Conservation (phyloP, 352 stramenopile species). For the Phytopythium sindhum region DNA sequence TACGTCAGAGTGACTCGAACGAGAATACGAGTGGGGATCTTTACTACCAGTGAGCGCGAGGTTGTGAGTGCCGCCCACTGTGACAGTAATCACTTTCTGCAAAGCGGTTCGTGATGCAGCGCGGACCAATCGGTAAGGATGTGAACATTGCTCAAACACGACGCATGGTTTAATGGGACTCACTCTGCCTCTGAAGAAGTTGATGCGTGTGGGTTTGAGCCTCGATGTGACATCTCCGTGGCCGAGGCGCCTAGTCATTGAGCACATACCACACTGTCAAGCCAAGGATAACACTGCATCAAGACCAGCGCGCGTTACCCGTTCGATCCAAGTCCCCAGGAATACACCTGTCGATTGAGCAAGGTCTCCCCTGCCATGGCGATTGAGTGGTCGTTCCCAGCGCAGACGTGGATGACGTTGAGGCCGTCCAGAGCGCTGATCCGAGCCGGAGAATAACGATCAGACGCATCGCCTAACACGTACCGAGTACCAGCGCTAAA, state of each 20-base stretch:
- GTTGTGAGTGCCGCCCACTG: conserved; percentile 58
- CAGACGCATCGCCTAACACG: conserved; percentile 35
- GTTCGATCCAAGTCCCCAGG: conserved; percentile 62
- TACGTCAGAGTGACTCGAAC: neutral
- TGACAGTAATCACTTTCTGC: conserved; percentile 70
- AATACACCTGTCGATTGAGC: conserved; percentile 77
- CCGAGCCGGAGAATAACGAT: conserved; percentile 30
- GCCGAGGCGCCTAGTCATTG: conserved; percentile 42
- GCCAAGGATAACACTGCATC: neutral
- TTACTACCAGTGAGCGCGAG: conserved; percentile 60
- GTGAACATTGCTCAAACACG: neutral
- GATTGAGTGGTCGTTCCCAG: conserved; percentile 69
- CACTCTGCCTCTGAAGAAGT: conserved; percentile 64
- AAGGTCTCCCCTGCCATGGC: conserved; percentile 57
- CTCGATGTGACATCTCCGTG: conserved; percentile 55
- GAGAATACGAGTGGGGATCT: neutral
- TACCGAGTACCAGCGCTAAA: neutral
- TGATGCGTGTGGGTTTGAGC: conserved; percentile 63
- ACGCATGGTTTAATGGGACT: neutral
- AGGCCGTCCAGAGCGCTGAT: conserved; percentile 48
- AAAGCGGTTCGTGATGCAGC: conserved; percentile 5
- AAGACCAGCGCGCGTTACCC: conserved; percentile 28
- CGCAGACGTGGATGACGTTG: conserved; percentile 51
- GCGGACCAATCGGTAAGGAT: neutral
- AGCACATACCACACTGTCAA: neutral